Conservation (phyloP, 2,329 filamentous ascomycete species). For the Pseudopyricularia cyperi region DNA sequence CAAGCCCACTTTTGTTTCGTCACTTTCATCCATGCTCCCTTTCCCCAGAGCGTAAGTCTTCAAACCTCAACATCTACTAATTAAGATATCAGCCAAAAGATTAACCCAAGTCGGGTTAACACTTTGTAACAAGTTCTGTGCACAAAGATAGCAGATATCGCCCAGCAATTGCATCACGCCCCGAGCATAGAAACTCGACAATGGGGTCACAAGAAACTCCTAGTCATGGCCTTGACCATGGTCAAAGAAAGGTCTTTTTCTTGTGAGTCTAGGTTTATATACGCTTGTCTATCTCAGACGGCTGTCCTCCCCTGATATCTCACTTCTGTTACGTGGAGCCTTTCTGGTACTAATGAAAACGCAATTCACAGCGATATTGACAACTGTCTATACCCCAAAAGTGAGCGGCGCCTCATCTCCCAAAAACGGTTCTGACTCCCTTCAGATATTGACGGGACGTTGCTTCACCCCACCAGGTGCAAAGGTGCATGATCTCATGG, state of each 20-base stretch:
- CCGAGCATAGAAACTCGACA: background rate
- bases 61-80: too few species aligned
- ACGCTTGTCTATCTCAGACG: background rate
- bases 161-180: background rate
- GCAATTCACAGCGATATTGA: constrained; percentile 81
- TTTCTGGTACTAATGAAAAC: background rate
- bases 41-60: too few species aligned
- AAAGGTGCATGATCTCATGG: constrained; percentile 83
- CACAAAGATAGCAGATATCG: background rate
- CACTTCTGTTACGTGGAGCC: background rate
- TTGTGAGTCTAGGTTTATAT: constrained; percentile 20
- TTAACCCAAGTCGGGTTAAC: too few species aligned
- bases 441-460: background rate
- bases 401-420: constrained; percentile 24
- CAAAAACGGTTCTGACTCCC: background rate
- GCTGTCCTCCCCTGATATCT: background rate
- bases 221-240: background rate
- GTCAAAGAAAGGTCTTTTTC: constrained; percentile 23
- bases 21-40: too few species aligned
- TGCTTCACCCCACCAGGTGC: constrained; percentile 33
- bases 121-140: too few species aligned
- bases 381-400: constrained; percentile 90
- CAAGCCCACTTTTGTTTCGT: too few species aligned
- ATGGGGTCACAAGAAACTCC: background rate
- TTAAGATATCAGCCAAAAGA: too few species aligned